phyloP scores from a whole-genome alignment of 345 rosid genomes.

The Acer yangbiense region DNA sequence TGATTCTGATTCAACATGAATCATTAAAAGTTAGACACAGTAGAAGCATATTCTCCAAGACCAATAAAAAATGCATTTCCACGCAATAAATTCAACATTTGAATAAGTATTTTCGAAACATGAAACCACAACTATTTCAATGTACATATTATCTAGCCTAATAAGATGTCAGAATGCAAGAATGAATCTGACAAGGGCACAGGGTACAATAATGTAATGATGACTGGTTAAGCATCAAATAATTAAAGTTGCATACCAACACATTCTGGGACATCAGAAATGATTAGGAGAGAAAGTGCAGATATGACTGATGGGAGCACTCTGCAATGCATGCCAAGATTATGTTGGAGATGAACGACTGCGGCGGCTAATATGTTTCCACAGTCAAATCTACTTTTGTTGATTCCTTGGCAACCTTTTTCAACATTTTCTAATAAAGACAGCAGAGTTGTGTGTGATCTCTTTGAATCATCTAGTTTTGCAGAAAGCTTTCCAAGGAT shows the following conservation, averaged over 20 bases:
- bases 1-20: slow-evolving; percentile 30
- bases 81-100: background rate
- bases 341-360: slow-evolving; percentile 64
- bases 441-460: slow-evolving; percentile 42
- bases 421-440: slow-evolving; percentile 44
- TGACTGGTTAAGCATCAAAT: background rate
- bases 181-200: background rate
- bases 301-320: slow-evolving; percentile 63
- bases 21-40: background rate
- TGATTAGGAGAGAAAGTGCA: slow-evolving; percentile 64
- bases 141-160: background rate
- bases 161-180: background rate
- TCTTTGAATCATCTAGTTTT: slow-evolving; percentile 26
- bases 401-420: slow-evolving; percentile 33
- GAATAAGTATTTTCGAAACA: background rate
- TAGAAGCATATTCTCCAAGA: background rate
- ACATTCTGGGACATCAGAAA: slow-evolving; percentile 32
- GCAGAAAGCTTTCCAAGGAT: slow-evolving; percentile 62
- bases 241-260: slow-evolving; percentile 47
- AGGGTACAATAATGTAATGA: background rate
- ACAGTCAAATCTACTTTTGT: slow-evolving; percentile 22
- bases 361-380: slow-evolving; percentile 50
- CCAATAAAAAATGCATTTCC: background rate
- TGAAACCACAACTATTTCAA: background rate
- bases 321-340: slow-evolving; percentile 43